These are phyloP conservation scores for Protostelium mycophagum DNA, from an alignment of 78 protist species.

Conservation along the genomic window DNA sequence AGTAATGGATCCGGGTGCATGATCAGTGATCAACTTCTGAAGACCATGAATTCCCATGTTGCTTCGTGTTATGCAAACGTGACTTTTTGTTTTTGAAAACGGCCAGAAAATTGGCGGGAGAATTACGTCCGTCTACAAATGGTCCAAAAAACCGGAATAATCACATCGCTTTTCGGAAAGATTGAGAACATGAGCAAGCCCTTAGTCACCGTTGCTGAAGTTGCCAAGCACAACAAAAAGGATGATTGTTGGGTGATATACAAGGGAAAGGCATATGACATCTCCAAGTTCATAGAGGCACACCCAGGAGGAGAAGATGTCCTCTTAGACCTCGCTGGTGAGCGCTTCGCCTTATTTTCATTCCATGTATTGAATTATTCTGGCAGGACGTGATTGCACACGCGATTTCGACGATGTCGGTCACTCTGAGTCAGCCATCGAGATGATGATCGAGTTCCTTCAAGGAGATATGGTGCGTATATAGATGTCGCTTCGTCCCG, in stretches of 20 bases:
- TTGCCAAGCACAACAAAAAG: constrained; percentile 60
- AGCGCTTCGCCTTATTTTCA: not conserved
- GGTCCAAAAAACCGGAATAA: no score
- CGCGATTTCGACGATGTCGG: constrained; percentile 69
- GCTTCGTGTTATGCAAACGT: no score
- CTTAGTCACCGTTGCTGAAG: constrained; percentile 41
- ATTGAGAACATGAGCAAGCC: not conserved
- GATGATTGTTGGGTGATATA: constrained; percentile 67
- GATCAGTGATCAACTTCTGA: constrained; percentile 73
- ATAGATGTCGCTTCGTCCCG: no score
- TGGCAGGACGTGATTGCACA: constrained; percentile 42
- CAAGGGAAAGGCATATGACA: constrained; percentile 64
- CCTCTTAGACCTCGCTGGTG: constrained; percentile 53
- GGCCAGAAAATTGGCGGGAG: no score
- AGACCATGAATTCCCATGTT: constrained; percentile 95
- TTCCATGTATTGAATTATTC: not conserved
- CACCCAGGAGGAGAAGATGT: constrained; percentile 80
- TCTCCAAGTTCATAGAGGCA: constrained; percentile 66
- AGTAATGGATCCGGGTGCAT: constrained; percentile 74
- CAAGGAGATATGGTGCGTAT: not conserved
- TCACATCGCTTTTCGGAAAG: no score
- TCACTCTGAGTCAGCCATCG: constrained; percentile 52
- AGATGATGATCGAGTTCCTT: constrained; percentile 25
- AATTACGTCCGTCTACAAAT: no score
- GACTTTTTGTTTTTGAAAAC: no score